Percentiles rank a stretch among this genome's conserved stretches.
phyloP scores from a whole-genome alignment of 78 protist species.

The Paratrimastix pyriformis region DNA sequence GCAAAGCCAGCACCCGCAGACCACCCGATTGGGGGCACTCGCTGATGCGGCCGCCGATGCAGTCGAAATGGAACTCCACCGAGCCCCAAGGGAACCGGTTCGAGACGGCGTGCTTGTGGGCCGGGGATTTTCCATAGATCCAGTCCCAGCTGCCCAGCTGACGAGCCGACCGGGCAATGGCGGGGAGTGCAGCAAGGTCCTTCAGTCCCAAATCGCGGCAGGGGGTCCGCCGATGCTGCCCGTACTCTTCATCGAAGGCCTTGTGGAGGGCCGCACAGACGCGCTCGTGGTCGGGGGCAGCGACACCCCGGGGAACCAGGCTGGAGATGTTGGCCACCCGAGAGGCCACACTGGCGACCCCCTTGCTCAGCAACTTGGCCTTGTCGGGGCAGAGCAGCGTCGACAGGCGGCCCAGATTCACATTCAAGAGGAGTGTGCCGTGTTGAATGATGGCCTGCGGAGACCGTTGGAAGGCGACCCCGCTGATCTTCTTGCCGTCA shows the following conservation, averaged over 20 bases:
- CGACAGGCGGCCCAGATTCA: background rate
- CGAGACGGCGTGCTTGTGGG: background rate
- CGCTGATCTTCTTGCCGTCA: slow-evolving; percentile 20
- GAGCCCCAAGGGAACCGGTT: slow-evolving; percentile 16
- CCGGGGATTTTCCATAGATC: slow-evolving; percentile 30
- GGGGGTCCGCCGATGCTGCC: background rate
- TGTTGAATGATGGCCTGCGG: slow-evolving; percentile 10
- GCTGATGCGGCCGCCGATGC: background rate
- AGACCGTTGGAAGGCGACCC: slow-evolving; percentile 13
- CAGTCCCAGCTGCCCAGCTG: background rate
- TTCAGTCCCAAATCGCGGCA: too few species aligned
- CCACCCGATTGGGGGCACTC: too few species aligned
- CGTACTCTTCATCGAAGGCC: background rate
- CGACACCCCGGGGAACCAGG: too few species aligned
- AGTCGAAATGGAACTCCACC: background rate
- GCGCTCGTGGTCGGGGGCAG: background rate
- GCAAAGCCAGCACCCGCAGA: too few species aligned
- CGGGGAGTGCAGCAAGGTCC: background rate
- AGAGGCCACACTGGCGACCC: background rate
- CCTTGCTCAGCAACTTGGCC: slow-evolving; percentile 18
- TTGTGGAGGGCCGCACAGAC: background rate
- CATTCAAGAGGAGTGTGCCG: slow-evolving; percentile 29
- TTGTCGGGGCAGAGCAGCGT: background rate
- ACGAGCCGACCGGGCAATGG: background rate
- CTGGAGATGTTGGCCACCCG: slow-evolving; percentile 18